phyloP scores from a whole-genome alignment of 2,329 filamentous ascomycete genomes.

The Ceratocystis ficicola region DNA sequence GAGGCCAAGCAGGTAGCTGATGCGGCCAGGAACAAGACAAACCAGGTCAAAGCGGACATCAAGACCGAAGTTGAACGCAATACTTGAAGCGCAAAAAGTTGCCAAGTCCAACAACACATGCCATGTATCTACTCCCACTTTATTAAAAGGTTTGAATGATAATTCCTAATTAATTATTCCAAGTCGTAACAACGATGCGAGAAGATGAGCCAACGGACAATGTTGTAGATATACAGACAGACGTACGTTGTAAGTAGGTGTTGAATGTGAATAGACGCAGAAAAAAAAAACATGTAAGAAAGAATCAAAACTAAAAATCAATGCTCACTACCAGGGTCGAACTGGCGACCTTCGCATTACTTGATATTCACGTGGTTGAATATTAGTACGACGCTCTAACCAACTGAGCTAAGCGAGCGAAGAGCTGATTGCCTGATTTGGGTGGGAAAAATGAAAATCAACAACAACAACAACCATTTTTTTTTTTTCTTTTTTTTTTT shows the following conservation, averaged over 20 bases:
- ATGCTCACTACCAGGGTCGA: conserved; percentile 22
- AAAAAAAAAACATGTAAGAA: not conserved
- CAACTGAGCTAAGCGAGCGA: conserved; percentile 23
- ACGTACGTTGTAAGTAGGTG: no score
- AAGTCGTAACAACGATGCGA: not conserved
- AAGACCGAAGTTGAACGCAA: conserved; percentile 29
- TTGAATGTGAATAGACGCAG: not conserved
- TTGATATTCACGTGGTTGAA: conserved; percentile 12
- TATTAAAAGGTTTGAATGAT: not conserved
- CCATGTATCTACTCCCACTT: not conserved
- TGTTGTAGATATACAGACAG: not conserved
- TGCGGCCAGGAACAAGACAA: conserved; percentile 32
- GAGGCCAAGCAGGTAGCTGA: conserved; percentile 37
- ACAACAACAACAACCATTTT: no score
- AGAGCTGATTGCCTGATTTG: not conserved
- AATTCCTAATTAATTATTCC: not conserved
- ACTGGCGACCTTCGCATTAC: conserved; percentile 21
- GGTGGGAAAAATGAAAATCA: no score
- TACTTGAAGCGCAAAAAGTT: conserved; percentile 25
- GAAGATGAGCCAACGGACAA: not conserved
- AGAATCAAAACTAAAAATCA: no score
- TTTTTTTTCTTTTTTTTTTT: no score
- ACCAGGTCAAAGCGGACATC: conserved; percentile 34
- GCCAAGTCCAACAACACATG: conserved; percentile 18
- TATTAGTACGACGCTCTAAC: conserved; percentile 23